Conservation (phyloP, 176 grass and related monocot genomes). For the Puya raimondii region DNA sequence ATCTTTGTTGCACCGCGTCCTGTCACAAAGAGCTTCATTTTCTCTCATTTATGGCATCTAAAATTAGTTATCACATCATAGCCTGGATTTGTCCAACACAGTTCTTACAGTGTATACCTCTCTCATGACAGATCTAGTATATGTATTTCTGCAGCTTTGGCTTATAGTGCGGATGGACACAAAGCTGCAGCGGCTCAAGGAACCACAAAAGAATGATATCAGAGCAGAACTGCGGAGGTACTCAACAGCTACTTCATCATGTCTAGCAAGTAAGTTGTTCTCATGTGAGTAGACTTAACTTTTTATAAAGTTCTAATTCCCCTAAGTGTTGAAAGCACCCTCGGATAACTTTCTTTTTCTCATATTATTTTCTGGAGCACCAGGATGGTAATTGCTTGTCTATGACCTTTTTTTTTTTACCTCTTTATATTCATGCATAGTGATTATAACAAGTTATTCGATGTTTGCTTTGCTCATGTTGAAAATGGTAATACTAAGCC, state of each 20-base stretch:
- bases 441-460: no score
- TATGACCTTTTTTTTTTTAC: not conserved
- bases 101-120: no score
- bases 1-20: no score
- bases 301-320: not conserved
- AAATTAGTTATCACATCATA: no score
- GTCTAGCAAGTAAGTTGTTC: not conserved
- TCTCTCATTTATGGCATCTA: no score
- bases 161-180: not conserved
- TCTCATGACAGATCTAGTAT: no score
- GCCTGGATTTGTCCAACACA: no score
- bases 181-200: not conserved
- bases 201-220: not conserved
- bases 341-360: not conserved
- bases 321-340: not conserved
- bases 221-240: not conserved
- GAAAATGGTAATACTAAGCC: no score
- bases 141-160: not conserved
- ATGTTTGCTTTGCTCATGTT: no score
- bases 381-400: not conserved
- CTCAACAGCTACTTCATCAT: not conserved
- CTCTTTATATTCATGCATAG: not conserved
- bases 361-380: not conserved
- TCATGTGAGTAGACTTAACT: not conserved
- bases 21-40: no score